Evolutionary conservation across 345 rosid species (phyloP).

Genomic region (Gynandropsis gynandra): DNA sequence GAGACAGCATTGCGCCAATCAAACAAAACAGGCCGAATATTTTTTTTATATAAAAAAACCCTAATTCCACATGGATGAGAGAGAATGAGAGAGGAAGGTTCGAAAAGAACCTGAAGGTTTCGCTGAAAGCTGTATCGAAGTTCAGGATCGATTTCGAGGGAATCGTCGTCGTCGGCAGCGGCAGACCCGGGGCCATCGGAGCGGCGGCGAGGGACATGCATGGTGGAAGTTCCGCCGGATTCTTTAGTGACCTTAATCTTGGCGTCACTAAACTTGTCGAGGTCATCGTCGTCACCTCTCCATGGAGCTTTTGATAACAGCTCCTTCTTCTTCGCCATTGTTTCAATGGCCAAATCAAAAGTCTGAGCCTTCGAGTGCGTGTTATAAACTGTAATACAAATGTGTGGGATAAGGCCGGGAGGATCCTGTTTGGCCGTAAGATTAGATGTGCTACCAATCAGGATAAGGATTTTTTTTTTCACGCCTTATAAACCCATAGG

Average conservation of each 20-base stretch:
- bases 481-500: not conserved
- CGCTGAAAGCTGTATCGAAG: slow-evolving; percentile 98
- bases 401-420: slow-evolving; percentile 12
- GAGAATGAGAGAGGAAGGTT: not conserved
- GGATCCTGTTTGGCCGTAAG: slow-evolving; percentile 14
- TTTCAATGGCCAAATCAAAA: not conserved
- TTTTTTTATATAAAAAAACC: no score
- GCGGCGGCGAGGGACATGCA: slow-evolving; percentile 62
- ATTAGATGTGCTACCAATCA: not conserved
- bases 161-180: slow-evolving; percentile 38
- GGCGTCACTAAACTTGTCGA: slow-evolving; percentile 60
- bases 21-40: no score
- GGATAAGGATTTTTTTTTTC: not conserved
- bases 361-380: not conserved
- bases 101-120: slow-evolving; percentile 52
- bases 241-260: slow-evolving; percentile 72
- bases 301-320: slow-evolving; percentile 80
- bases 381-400: no score
- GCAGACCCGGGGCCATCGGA: slow-evolving; percentile 24
- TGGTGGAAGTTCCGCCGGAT: slow-evolving; percentile 60
- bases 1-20: no score
- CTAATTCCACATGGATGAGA: no score
- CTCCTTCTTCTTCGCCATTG: slow-evolving; percentile 51
- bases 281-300: slow-evolving; percentile 68
- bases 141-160: slow-evolving; percentile 77